Evolutionary conservation across 2,329 filamentous ascomycete species (phyloP).

Genomic region (Remersonia thermophila): DNA sequence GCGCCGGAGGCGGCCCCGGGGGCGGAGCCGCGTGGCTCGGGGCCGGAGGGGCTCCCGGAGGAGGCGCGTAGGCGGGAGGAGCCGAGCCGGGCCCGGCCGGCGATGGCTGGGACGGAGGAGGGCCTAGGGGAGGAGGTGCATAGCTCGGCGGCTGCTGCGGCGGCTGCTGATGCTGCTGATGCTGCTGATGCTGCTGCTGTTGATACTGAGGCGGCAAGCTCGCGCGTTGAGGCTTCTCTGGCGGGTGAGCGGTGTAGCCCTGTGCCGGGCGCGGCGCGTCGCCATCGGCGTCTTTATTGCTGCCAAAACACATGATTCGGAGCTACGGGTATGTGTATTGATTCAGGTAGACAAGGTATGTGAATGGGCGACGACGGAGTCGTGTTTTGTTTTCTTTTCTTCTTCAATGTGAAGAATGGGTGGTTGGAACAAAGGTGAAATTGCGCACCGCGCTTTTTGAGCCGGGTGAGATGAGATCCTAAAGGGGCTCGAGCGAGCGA

Average conservation of each 20-base stretch:
- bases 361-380: too few species aligned
- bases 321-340: too few species aligned
- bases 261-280: slow-evolving; percentile 28
- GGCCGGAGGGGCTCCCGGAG: slow-evolving; percentile 14
- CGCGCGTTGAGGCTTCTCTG: slow-evolving; percentile 8
- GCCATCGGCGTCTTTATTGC: slow-evolving; percentile 27
- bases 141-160: slow-evolving; percentile 14
- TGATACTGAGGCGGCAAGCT: slow-evolving; percentile 12
- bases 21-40: slow-evolving; percentile 12
- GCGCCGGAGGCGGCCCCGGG: slow-evolving; percentile 16
- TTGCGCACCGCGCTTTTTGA: too few species aligned
- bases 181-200: slow-evolving; percentile 11
- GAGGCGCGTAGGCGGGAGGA: slow-evolving; percentile 19
- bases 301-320: slow-evolving; percentile 38
- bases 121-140: slow-evolving; percentile 13
- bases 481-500: too few species aligned
- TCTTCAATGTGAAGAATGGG: too few species aligned
- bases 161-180: slow-evolving; percentile 15
- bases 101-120: slow-evolving; percentile 14
- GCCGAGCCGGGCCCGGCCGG: slow-evolving; percentile 19
- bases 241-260: slow-evolving; percentile 15
- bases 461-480: too few species aligned
- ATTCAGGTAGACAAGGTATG: too few species aligned
- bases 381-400: too few species aligned
- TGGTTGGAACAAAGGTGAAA: too few species aligned